Evolutionary conservation across 169 alveolate species (phyloP).

Genomic region (Plasmodium blacklocki): DNA sequence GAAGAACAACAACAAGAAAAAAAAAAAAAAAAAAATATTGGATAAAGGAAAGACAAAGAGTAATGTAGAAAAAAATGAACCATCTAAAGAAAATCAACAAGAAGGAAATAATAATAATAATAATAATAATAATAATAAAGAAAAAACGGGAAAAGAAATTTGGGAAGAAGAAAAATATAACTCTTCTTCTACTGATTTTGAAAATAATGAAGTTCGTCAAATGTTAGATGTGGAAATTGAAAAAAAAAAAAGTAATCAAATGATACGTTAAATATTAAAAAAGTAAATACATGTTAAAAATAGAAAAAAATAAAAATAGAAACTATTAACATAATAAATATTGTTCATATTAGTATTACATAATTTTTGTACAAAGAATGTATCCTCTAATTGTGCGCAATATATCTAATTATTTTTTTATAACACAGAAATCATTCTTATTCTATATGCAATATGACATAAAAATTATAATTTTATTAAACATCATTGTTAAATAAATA

Average conservation of each 20-base stretch:
- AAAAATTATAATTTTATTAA: no score
- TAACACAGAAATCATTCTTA: no score
- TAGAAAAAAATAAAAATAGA: neutral
- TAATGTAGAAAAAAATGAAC: slow-evolving; percentile 34
- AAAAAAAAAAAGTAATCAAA: slow-evolving; percentile 36
- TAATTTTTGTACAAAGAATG: no score
- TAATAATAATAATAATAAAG: slow-evolving; percentile 19
- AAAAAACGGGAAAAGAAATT: slow-evolving; percentile 17
- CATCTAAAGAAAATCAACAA: slow-evolving; percentile 22
- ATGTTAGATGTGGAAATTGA: slow-evolving; percentile 58
- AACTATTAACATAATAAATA: neutral
- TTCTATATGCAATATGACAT: no score
- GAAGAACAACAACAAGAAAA: slow-evolving; percentile 1
- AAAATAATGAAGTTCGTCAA: slow-evolving; percentile 70
- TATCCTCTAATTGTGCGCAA: no score
- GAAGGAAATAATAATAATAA: slow-evolving; percentile 5
- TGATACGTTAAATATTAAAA: neutral
- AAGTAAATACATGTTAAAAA: neutral
- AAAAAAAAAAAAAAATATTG: slow-evolving; percentile 12
- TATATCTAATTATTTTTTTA: no score
- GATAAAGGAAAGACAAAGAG: slow-evolving; percentile 31
- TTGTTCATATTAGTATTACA: no score
- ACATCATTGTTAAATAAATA: no score
- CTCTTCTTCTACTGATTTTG: slow-evolving; percentile 34
- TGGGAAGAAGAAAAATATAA: slow-evolving; percentile 9